Conservation (phyloP, 2,329 filamentous ascomycete species). For the Colletotrichum sp. region DNA sequence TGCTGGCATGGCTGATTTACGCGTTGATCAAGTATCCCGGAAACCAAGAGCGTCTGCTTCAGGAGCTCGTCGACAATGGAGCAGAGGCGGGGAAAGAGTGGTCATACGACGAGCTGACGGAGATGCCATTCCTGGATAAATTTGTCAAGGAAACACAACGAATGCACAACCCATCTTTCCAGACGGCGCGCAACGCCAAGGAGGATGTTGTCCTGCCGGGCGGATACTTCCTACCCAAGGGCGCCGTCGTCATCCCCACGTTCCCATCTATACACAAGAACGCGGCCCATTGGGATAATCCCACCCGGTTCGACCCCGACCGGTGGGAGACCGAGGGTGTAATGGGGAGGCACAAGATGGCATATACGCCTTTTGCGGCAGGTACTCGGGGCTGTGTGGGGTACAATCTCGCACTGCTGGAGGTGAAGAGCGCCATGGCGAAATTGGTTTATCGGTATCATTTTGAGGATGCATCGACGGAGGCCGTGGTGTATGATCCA, state of each 20-base stretch:
- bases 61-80: background rate
- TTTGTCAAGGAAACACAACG: slow-evolving; percentile 6
- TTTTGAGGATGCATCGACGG: slow-evolving; percentile 22
- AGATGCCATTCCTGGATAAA: background rate
- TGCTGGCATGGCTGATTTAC: background rate
- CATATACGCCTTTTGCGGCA: background rate
- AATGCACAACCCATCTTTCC: slow-evolving; percentile 6
- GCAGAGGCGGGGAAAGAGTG: background rate
- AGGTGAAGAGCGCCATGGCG: slow-evolving; percentile 1
- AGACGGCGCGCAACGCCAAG: background rate
- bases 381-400: background rate
- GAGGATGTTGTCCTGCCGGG: background rate
- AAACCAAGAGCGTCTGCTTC: background rate
- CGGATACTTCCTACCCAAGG: background rate
- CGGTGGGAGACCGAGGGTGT: background rate
- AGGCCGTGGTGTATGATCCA: slow-evolving; percentile 23
- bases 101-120: background rate
- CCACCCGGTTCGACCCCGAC: background rate
- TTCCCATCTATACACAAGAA: slow-evolving; percentile 7
- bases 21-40: background rate
- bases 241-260: background rate
- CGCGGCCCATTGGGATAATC: background rate
- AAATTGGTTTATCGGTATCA: slow-evolving; percentile 14
- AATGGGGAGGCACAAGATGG: background rate
- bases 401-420: background rate